Base-by-base conservation (phyloP, 768 basidiomycete species). In the Lentinula sp. region DNA sequence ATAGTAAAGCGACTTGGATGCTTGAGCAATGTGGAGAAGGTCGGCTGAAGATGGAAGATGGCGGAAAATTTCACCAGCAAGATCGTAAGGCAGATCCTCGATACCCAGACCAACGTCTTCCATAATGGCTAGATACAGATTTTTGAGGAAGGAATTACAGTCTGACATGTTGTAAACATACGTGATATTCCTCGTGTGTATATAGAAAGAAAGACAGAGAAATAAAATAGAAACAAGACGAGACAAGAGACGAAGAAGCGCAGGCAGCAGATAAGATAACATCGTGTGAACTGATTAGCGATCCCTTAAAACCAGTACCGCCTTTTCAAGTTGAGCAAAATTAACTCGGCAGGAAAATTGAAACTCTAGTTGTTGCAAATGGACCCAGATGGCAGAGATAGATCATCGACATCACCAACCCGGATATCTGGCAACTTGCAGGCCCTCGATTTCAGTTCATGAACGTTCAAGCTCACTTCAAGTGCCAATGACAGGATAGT, bases 21-120 rank as follows among this genome's bases (percentile, higher is more conserved):
- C 55, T 28, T 48, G 57, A 8, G 48, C 35, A 33, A 59, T 20
- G n/a, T 59, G 57, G 28, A 48, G 37, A 18, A 59, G 57, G 48
- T 59, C 57, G 32, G 57, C 37, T 8, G 57, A 15, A 42, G 32
- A 59, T n/a, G 23, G 16, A 16, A 59, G 57, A 20, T 59, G 57
- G 16, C 37, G 16, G 42, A 59, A 59, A 18, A 59, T 46, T 59
- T 59, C 57, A 39, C 43, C 48, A 36, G 45, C 43, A 18, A 59
- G 15, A 33, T 59, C 57, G 32, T n/a, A 20, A 13, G 57, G 57
- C 9, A 59, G 28, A 43, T 56, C 55, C 28, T 56, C 41, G 39
- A 56, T n/a, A 15, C 28, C 43, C 12, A 7, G 6, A 23, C 28
- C 2, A 2, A 20, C 20, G 20, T 20, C 10, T 12, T 13, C 32